Base-by-base conservation (phyloP, 768 basidiomycete genomes). In the Xerocomus spinulosus region DNA sequence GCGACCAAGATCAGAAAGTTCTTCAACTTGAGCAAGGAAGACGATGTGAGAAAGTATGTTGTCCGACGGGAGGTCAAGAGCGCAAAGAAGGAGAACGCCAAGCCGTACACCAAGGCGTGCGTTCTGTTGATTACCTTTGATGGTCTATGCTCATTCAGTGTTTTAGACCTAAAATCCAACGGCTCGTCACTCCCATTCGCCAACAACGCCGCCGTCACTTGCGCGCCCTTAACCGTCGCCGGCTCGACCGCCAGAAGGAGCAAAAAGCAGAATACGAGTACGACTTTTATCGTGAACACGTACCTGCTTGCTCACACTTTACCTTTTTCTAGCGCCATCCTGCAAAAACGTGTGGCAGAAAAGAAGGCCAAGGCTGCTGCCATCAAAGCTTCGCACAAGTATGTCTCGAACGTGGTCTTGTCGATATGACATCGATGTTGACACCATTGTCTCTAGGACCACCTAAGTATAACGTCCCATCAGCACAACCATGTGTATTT, bases 1-100 rank as follows among this genome's bases (percentile, higher is more conserved):
- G 93, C 93, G 51, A 92, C 92, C 52, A 95, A 94, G 82, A 97
- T 99, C 73, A 81, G 93, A 70, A 80, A 73, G 66, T 96, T 98
- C 82, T 98, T 99, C 81, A 95, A 95, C 79, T 76, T 97, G 67
- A 78, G 80, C 74, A 97, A 98, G 81, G 87, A 94, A 63, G 95
- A 99, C 64, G 95, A 98, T 75, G 95, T 99, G 50, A 83, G 91
- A 74, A 94, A 96, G 74, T 97, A 95, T 70, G 94, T 96, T 57
- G 84, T 97, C 60, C 77, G 92, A 61, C 77, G 94, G 58, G 93
- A 96, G 75, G 92, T 98, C 37, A 83, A 72, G 72, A 85, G 83
- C 68, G 57, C 75, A 63, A 96, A 94, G 85, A 96, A 95, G 79
- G 80, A 81, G 62, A 73, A 77, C 55, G 89, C 85, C 42, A 96